Evolutionary conservation across 176 grass and related monocot species (phyloP).

Genomic region (Stipa capillata): DNA sequence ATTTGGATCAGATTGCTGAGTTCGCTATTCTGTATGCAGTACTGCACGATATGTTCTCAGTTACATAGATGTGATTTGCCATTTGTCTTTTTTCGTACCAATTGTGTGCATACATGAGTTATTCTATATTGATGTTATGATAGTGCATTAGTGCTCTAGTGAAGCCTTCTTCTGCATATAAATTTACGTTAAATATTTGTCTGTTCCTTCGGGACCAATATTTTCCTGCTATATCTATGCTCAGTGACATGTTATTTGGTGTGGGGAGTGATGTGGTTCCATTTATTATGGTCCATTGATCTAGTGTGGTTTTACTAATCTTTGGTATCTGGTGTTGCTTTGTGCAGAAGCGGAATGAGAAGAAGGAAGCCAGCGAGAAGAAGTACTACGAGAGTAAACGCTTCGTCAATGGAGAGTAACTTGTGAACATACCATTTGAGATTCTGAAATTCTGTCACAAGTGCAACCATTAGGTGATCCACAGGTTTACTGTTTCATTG

Average conservation of each 20-base stretch:
- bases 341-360: constrained; percentile 91
- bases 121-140: constrained; percentile 12
- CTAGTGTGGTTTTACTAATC: constrained; percentile 10
- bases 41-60: neutral
- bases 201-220: constrained; percentile 2
- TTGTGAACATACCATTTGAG: constrained; percentile 10
- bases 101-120: neutral
- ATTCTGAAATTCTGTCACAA: constrained; percentile 6
- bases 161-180: neutral
- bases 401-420: constrained; percentile 71
- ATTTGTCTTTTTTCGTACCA: constrained; percentile 11
- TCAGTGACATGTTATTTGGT: neutral
- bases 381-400: constrained; percentile 81
- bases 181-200: constrained; percentile 17
- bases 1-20: neutral
- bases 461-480: constrained; percentile 8
- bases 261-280: neutral
- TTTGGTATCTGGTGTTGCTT: neutral
- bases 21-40: neutral
- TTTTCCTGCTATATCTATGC: neutral
- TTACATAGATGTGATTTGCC: neutral
- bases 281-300: constrained; percentile 29
- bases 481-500: constrained; percentile 20
- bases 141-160: neutral
- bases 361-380: constrained; percentile 98